Evolutionary conservation across 306 rosid species (phyloP).

Genomic region (Sesbania bispinosa): DNA sequence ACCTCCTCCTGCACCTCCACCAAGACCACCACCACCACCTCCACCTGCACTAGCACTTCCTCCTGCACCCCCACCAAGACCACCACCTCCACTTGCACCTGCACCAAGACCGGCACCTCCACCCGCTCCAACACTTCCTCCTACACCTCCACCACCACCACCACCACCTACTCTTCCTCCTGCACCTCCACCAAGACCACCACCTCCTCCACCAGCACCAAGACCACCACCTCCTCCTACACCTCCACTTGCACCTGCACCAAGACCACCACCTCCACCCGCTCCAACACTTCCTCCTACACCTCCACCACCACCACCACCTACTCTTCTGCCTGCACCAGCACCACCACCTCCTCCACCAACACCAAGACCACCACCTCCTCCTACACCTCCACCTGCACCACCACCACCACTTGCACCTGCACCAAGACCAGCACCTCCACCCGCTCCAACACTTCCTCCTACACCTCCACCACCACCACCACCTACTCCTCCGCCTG

Average conservation of each 20-base stretch:
- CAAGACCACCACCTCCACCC: neutral
- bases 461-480: neutral
- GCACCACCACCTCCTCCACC: neutral
- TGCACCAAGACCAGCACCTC: rapidly evolving
- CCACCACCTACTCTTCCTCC: neutral
- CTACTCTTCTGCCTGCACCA: neutral
- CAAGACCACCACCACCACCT: neutral
- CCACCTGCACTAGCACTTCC: neutral
- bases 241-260: neutral
- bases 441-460: neutral
- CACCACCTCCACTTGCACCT: neutral
- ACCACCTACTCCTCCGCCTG: neutral
- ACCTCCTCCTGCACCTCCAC: neutral
- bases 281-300: neutral
- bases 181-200: neutral
- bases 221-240: neutral
- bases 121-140: neutral
- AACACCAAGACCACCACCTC: too few relatives aligned
- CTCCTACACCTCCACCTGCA: neutral
- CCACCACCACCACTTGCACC: neutral
- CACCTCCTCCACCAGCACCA: too few relatives aligned
- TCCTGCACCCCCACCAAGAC: neutral
- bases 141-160: neutral
- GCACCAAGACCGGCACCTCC: neutral
- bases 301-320: neutral